Percentiles rank a stretch among this genome's conserved stretches.
These are phyloP conservation scores for Phytopythium chamaehyphon DNA, from an alignment of 352 stramenopile species.

Conservation along the genomic window DNA sequence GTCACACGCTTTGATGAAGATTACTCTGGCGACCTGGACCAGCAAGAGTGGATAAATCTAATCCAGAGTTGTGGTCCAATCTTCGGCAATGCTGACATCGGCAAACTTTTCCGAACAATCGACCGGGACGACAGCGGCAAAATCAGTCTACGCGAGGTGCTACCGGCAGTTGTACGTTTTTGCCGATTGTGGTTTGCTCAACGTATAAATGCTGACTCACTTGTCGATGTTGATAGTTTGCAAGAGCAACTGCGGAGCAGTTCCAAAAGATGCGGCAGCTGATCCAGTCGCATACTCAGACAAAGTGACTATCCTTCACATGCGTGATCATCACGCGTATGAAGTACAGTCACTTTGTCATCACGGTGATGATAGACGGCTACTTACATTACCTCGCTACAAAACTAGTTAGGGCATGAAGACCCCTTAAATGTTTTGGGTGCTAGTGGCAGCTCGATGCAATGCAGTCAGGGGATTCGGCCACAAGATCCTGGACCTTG, in stretches of 20 bases:
- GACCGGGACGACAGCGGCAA: constrained; percentile 47
- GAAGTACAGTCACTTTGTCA: too few relatives aligned
- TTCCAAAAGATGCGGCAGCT: constrained; percentile 37
- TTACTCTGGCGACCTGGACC: constrained; percentile 49
- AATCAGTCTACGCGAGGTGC: constrained; percentile 44
- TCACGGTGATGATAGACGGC: too few relatives aligned
- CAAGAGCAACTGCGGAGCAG: constrained; percentile 41
- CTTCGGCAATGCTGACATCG: constrained; percentile 20
- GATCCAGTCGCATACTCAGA: constrained; percentile 23
- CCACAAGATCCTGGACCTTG: constrained; percentile 31
- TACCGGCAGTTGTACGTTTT: constrained; percentile 40
- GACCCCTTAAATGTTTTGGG: too few relatives aligned
- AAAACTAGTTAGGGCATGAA: too few relatives aligned
- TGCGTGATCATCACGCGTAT: too few relatives aligned
- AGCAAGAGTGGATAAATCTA: constrained; percentile 50
- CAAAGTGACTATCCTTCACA: neutral
- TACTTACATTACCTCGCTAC: too few relatives aligned
- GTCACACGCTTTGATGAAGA: constrained; percentile 53
- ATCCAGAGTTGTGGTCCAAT: constrained; percentile 22
- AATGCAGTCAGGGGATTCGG: constrained; percentile 53
- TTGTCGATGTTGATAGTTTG: too few relatives aligned
- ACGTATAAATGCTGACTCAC: too few relatives aligned
- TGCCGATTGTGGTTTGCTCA: too few relatives aligned
- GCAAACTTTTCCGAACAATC: constrained; percentile 45
- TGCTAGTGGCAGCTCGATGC: constrained; percentile 11